Evolutionary conservation across 768 basidiomycete species (phyloP), one percentile per base, ranked within the genome.

Genomic region (Tricholomella constricta): DNA sequence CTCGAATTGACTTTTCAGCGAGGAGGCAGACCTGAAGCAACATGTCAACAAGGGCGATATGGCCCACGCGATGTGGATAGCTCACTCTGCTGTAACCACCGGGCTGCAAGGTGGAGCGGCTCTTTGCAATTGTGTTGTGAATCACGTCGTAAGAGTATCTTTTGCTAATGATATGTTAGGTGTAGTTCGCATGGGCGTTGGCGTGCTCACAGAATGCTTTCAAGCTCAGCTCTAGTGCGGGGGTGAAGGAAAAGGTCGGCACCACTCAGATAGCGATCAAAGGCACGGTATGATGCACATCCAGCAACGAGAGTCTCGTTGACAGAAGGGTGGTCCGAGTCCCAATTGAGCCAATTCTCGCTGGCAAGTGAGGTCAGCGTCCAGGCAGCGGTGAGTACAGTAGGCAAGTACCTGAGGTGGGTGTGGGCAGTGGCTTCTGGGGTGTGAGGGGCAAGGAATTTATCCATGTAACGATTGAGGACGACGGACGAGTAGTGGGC

Each of bases 131-230:
- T 8, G 82, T 80, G 63, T 91, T 92, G 67, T 92, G 91, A 49
- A 92, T 89, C 10, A 84, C 82, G 57, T 91, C 89, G 61, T 88
- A 84, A 0, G 86, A 81, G 62, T 91, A 91, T 63, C 89, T 78
- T 51, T 84, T 78, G 53, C 89, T 91, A 64, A 20, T 17, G 42
- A 27, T 52, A 48, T 26, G 52, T 46, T 46, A 56, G 55, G 29
- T 52, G 31, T 47, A 50, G 17, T 25, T 29, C 15, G 40, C 9
- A 49, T 17, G n/a, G 7, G 23, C 37, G 40, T 32, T 27, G 27
- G 11, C 6, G 17, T 48, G 76, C 86, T 64, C 55, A 89, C 88
- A 93, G 65, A 36, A 89, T 79, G 61, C 79, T 83, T 69, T 89
- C 85, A 35, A 93, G 80, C 61, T 91, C 87, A 45, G 64, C 67